Percentiles rank a stretch among this genome's conserved stretches.
These are phyloP conservation scores for Diaporthe longicolla DNA, from an alignment of 2,329 filamentous ascomycete genomes.

Conservation along the genomic window DNA sequence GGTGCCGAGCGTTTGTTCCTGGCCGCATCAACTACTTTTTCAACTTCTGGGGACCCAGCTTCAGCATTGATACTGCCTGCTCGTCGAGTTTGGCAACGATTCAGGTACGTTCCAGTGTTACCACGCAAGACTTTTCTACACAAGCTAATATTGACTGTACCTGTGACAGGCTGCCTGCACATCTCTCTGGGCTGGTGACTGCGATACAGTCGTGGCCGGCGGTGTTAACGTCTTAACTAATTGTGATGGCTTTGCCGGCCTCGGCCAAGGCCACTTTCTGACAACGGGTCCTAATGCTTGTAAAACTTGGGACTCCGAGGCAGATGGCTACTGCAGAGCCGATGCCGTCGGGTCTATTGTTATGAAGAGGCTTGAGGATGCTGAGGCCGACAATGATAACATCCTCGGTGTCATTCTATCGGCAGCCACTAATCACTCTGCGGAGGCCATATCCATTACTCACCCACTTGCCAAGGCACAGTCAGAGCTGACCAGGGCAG, in stretches of 20 bases:
- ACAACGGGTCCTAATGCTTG: constrained; percentile 51
- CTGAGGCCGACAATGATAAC: constrained; percentile 71
- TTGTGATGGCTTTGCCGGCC: constrained; percentile 74
- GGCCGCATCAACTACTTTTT: constrained; percentile 56
- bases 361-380: constrained; percentile 65
- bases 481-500: constrained; percentile 69
- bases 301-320: constrained; percentile 75
- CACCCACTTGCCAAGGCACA: constrained; percentile 77
- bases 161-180: constrained; percentile 69
- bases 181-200: constrained; percentile 74
- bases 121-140: too few species aligned
- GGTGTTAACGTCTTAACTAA: constrained; percentile 77
- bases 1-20: constrained; percentile 49
- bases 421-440: constrained; percentile 79
- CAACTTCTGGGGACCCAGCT: constrained; percentile 50
- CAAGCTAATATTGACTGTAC: neutral
- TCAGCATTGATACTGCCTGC: constrained; percentile 57
- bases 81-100: constrained; percentile 55
- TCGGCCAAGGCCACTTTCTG: constrained; percentile 76
- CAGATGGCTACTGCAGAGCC: constrained; percentile 70
- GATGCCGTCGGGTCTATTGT: constrained; percentile 64
- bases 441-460: constrained; percentile 79
- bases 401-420: constrained; percentile 74
- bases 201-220: constrained; percentile 75
- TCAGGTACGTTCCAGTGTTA: constrained; percentile 45